phyloP scores from a whole-genome alignment of 306 rosid genomes.

The Calophaca sinica region DNA sequence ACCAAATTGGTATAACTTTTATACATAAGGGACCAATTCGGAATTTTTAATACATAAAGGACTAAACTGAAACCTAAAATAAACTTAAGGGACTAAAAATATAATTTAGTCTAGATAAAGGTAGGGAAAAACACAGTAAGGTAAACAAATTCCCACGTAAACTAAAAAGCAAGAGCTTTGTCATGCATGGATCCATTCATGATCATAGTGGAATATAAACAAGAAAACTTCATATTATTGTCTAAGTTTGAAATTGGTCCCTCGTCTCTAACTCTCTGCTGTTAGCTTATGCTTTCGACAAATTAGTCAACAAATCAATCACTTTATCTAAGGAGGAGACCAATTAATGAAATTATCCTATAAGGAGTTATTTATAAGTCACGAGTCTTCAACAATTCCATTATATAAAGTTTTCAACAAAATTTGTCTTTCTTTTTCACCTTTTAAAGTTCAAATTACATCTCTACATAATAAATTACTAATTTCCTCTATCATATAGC shows the following conservation, averaged over 20 bases:
- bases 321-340: constrained; percentile 18
- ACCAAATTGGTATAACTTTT: too few species aligned
- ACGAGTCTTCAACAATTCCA: background rate
- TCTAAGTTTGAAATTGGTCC: constrained; percentile 15
- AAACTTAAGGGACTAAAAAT: too few species aligned
- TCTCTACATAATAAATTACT: constrained; percentile 13
- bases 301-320: constrained; percentile 6
- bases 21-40: too few species aligned
- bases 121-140: background rate
- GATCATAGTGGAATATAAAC: background rate
- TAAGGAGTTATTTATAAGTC: background rate
- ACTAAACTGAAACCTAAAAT: too few species aligned
- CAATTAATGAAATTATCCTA: constrained; percentile 8
- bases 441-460: constrained; percentile 22
- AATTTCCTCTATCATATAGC: background rate
- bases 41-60: too few species aligned
- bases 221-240: background rate
- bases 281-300: background rate
- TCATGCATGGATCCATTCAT: constrained; percentile 27
- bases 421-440: background rate
- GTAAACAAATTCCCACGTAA: constrained; percentile 12
- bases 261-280: too few species aligned
- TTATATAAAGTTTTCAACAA: constrained; percentile 38
- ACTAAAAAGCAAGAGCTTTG: background rate
- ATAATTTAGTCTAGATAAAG: too few species aligned